Evolutionary conservation across 2,329 filamentous ascomycete species (phyloP), one percentile per base, ranked within the genome.

Genomic region (Mycosphaerella arachidis): DNA sequence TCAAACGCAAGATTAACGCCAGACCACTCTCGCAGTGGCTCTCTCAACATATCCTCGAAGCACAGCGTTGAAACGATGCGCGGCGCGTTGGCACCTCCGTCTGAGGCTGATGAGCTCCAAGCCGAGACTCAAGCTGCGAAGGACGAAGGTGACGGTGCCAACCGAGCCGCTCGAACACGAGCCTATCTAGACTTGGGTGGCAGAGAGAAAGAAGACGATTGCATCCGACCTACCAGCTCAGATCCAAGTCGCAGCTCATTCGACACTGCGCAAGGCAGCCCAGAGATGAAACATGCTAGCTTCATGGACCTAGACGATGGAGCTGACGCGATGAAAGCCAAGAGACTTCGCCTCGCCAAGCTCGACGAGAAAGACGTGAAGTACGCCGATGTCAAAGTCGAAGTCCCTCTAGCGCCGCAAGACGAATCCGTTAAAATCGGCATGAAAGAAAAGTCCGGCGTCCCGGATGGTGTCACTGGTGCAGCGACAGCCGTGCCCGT

Each of bases 401-500:
- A 61, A 33, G 60, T 62, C 27, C 58, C 62, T 24, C 48, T 60
- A 30, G 58, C 60, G 1, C 64, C 64, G 13, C 60, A 64, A 13
- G 64, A 66, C 30, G 52, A 63, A n/a, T 64, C 62, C 4, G 55
- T 62, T 24, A 54, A 50, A 2, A 55, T 54, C 6, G 56, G 48
- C 16, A 56, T 61, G 56, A 46, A 58, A 13, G 57, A 66, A 31
- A 62, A 60, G 40, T 50, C 60, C 7, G 58, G 56, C 46, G 55
- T 66, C 6, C 65, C 65, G 4, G 65, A 67, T 58, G 65, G 56
- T 3, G 51, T 67, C 55, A 59, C 57, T 16, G 64, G 58, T 40
- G 63, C 46, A 12, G 63, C 63, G 4, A 62, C 60, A 20, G 61
- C 58, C 20, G 59, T 56, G 33, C 65, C 66, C 12, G 13, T 45